Base-by-base conservation (phyloP, 495 filamentous ascomycete species). In the Platismatia glauca region DNA sequence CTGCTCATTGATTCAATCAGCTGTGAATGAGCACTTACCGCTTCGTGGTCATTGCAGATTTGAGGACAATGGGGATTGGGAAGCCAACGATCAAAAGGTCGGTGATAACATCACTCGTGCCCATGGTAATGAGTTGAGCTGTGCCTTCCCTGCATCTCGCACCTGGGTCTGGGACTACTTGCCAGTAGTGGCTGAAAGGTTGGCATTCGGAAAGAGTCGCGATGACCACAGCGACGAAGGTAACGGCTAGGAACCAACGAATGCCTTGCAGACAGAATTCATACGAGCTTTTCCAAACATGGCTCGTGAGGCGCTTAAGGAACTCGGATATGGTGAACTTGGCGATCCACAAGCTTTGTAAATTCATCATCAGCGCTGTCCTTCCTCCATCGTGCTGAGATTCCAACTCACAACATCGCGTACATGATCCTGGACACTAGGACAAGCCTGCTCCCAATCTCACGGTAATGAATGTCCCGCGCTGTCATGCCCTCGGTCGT, bases 311-410 rank as follows among this genome's bases (percentile, higher is more conserved):
- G 29, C 94, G 86, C 67, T 87, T 88, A 64, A 97, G 85, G 69
- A 95, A 97, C 71, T 95, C 90, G 63, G 88, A 88, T 59, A 97
- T 88, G 55, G 91, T 89, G 72, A 87, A 82, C 74, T 97, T 98
- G 68, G 91, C 83, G 35, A 86, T 86, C 93, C 93, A 98, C 61
- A 98, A 86, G 66, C 91, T 94, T 58, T 41, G 15, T n/a, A n/a
- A n/a, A n/a, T 38, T 13, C 24, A 57, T 27, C 33, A 64, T 65
- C 18, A 53, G 60, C 33, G n/a, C 22, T 12, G 16, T 52, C 53
- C n/a, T 12, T 9, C 22, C 20, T 46, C 16, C 3, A 37, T 7
- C 11, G 24, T 34, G 20, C n/a, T 27, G 53, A 37, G 20, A 34
- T 6, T 22, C 22, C n/a, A 34, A 71, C 81, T 76, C 71, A 84